Evolutionary conservation across 2,329 filamentous ascomycete genomes (phyloP), one percentile per base, ranked within the genome.

Genomic region (Fusarium sp.): DNA sequence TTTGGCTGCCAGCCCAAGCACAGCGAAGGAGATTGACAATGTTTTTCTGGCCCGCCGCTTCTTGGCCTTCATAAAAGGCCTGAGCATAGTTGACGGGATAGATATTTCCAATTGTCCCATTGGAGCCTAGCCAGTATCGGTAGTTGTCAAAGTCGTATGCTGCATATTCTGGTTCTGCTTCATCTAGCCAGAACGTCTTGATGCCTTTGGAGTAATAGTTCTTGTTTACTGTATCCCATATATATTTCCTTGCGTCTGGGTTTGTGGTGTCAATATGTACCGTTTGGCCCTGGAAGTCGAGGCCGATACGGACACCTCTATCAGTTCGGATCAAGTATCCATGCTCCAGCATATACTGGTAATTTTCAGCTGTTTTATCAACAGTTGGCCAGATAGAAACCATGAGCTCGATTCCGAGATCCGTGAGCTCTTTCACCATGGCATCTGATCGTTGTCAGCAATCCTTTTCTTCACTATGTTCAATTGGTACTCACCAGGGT

Each of bases 361-460:
- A 92, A 77, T 91, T 91, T 46, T 90, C 87, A 1, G 87, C 89
- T 4, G 79, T 76, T 18, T 83, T 85, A 60, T 92, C 89, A 2
- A 93, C 90, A 0, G 90, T 92, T 0, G 91, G 91, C 91, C 91
- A 93, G 72, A 93, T 87, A 0, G 89, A 92, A 1, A 93, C 89
- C 90, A 93, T 92, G 6, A 92, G 84, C 75, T 93, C 90, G 50
- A 92, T 87, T 1, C 85, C 84, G 67, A 93, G 79, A 1, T 85
- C 83, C 46, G 88, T 84, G 2, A 92, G 84, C 77, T 92, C 90
- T 43, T 83, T 82, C 28, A 92, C 83, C 91, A 93, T 93, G 7
- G 88, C 88, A 50, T 89, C 89, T 80, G 32, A 46, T 10, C 2
- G 9, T 16, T 19, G 21, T 63, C 19, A 71, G 42, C 15, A 54